phyloP scores from a whole-genome alignment of 768 basidiomycete genomes.

The Mycena rosella region DNA sequence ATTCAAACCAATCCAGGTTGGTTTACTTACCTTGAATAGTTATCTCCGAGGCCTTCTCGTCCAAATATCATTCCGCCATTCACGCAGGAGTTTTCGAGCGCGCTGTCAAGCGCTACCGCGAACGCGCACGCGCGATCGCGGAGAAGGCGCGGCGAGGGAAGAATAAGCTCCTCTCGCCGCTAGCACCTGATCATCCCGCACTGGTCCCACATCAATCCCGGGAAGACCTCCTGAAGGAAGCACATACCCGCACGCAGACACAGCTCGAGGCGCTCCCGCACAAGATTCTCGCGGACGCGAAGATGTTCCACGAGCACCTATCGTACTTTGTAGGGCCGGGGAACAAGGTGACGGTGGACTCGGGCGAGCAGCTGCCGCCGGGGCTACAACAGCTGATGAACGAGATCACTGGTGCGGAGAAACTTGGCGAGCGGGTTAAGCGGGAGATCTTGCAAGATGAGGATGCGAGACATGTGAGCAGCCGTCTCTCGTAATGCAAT shows the following conservation, averaged over 20 bases:
- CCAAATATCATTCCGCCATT: conserved; percentile 71
- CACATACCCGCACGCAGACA: conserved; percentile 37
- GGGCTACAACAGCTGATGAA: conserved; percentile 48
- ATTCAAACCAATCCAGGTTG: not conserved
- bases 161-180: not conserved
- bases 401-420: conserved; percentile 50
- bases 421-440: conserved; percentile 46
- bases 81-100: conserved; percentile 59
- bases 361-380: conserved; percentile 41
- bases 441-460: conserved; percentile 50
- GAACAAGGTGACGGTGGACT: conserved; percentile 29
- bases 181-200: not conserved
- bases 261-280: conserved; percentile 50
- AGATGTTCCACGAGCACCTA: conserved; percentile 48
- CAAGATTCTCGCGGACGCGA: conserved; percentile 47
- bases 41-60: conserved; percentile 74
- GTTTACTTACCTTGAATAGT: conserved; percentile 51
- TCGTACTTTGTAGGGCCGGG: conserved; percentile 47
- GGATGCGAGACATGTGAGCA: conserved; percentile 48
- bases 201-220: conserved; percentile 18
- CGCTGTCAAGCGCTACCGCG: conserved; percentile 60
- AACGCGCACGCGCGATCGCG: conserved; percentile 22
- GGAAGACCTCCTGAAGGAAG: conserved; percentile 34
- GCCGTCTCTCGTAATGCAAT: not conserved
- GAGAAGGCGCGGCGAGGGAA: conserved; percentile 23